Evolutionary conservation across 352 stramenopile genomes (phyloP), one percentile per base, ranked within the genome.

Genomic region (Phytophthora chlamydospora): DNA sequence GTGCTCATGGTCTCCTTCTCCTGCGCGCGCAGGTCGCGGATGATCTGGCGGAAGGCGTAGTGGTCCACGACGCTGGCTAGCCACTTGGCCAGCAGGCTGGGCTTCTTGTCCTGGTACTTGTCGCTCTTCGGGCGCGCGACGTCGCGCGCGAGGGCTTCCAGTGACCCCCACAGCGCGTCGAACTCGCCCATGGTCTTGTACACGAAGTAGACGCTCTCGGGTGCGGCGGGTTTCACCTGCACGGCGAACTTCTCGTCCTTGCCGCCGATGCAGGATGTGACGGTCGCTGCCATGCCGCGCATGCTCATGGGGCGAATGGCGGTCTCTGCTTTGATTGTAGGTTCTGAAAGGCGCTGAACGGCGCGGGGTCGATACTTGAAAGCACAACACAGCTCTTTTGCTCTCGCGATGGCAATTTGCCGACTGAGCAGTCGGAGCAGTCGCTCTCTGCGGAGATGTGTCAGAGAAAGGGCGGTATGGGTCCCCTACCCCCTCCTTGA

Each of bases 121-220:
- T 34, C 35, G 32, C 54, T 60, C 39, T 65, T 51, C 19, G 62
- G 71, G 32, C 64, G 64, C 67, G 89, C 85, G 56, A 85, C 66
- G 39, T 87, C 74, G n/a, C 51, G 58, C 17, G 70, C 78, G 19
- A 93, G 69, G 38, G 66, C 57, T 61, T 90, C 74, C 39, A 93
- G 63, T 8, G 81, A 71, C 57, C 53, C 57, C 82, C 82, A 93
- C 0, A 93, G 72, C 42, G 74, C 76, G 44, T 91, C 75, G 40
- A 93, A 93, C 44, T 93, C 83, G 66, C 46, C 57, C 69, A 91
- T 71, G 17, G 70, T 88, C 77, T 91, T 91, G 77, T 93, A 93
- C 33, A 90, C 83, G 65, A 90, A 93, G 72, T 92, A 91, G 16
- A 70, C 55, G 46, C 49, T 59, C 13, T 55, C 69, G 13, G 73